A percentile compares a stretch with the other conserved stretches of the same genome.
These are phyloP conservation scores for Spergularia bocconei DNA, from an alignment of 148 eudicot species.

Conservation along the genomic window DNA sequence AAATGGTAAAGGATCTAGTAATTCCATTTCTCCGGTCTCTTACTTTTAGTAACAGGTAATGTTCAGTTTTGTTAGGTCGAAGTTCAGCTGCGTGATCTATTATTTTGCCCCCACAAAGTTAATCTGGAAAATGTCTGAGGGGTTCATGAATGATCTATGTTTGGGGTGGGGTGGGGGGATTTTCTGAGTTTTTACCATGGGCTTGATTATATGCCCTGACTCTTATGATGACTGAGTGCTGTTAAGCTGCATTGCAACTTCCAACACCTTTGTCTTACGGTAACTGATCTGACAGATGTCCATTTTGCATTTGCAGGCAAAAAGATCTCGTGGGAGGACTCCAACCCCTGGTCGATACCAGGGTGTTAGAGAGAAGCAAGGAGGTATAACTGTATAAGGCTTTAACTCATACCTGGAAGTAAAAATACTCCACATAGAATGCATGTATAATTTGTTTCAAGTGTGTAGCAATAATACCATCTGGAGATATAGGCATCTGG, in stretches of 20 bases:
- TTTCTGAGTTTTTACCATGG: neutral
- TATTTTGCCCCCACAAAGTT: neutral
- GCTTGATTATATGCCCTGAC: neutral
- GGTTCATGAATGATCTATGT: neutral
- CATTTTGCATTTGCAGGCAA: conserved; percentile 48
- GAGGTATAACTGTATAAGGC: conserved; percentile 26
- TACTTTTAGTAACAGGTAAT: conserved; percentile 11
- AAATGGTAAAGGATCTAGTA: conserved; percentile 33
- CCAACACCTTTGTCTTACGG: neutral
- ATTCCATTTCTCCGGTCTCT: conserved; percentile 22
- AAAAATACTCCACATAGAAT: neutral
- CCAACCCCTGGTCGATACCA: conserved; percentile 79
- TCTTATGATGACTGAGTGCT: neutral
- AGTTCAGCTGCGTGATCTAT: neutral
- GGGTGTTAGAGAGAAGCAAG: conserved; percentile 45
- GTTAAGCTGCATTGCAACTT: neutral
- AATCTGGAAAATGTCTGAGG: neutral
- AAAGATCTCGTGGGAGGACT: conserved; percentile 68
- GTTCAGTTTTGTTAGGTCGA: neutral
- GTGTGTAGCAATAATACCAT: neutral
- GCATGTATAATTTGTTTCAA: neutral
- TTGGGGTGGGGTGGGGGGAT: neutral
- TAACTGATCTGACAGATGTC: conserved; percentile 12
- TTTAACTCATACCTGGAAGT: neutral
- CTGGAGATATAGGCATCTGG: too few species aligned